Conservation (phyloP, 208 protist species). For the Trypanosoma avium region DNA sequence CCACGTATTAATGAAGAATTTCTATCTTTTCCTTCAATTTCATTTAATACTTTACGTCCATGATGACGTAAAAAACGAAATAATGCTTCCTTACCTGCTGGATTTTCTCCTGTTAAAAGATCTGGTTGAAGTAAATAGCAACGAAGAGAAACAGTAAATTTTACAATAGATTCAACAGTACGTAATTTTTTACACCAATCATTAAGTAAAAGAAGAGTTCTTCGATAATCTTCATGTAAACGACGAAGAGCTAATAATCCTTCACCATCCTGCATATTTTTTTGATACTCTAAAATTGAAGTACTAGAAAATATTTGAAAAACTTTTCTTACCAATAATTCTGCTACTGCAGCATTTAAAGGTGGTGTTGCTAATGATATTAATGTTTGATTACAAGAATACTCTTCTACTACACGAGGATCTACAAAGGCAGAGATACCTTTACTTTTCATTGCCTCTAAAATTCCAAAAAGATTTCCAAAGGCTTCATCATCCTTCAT, state of each 20-base stretch:
- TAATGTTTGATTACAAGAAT: constrained; percentile 28
- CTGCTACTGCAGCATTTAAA: constrained; percentile 16
- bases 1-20: constrained; percentile 6
- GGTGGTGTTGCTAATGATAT: constrained; percentile 21
- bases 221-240: constrained; percentile 35
- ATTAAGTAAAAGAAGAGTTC: constrained; percentile 32
- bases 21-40: constrained; percentile 8
- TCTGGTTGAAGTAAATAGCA: constrained; percentile 64
- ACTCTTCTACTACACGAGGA: background rate
- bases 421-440: constrained; percentile 15
- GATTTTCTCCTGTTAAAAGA: constrained; percentile 59
- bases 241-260: constrained; percentile 32
- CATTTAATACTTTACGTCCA: constrained; percentile 24
- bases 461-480: constrained; percentile 26
- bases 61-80: constrained; percentile 52
- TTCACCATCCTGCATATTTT: constrained; percentile 19
- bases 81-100: constrained; percentile 42
- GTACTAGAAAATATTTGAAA: constrained; percentile 24
- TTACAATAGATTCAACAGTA: constrained; percentile 24
- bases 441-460: constrained; percentile 23
- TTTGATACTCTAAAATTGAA: constrained; percentile 19
- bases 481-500: constrained; percentile 36
- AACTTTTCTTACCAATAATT: constrained; percentile 27
- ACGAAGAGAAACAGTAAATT: constrained; percentile 54
- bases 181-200: constrained; percentile 53